Conservation (phyloP, 177 flowering plant species). For the Tripterygium wilfordii region DNA sequence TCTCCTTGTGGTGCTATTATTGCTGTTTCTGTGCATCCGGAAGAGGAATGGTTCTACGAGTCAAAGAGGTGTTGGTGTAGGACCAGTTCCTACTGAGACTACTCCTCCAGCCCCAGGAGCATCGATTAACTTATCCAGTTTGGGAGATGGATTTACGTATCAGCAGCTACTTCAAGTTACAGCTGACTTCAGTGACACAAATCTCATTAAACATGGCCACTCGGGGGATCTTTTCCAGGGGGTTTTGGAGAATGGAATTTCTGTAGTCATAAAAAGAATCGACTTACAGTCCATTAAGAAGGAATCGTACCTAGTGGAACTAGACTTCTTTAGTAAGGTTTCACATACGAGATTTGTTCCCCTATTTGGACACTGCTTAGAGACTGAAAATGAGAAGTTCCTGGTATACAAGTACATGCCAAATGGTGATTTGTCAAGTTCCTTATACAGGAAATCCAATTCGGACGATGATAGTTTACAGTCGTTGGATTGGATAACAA, state of each 20-base stretch:
- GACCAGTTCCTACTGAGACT: constrained; percentile 44
- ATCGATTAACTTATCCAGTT: constrained; percentile 47
- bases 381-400: constrained; percentile 76
- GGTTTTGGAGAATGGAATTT: constrained; percentile 58
- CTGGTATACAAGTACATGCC: constrained; percentile 89
- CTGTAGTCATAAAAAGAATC: constrained; percentile 67
- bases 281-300: constrained; percentile 42
- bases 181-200: constrained; percentile 57
- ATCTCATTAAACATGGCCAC: constrained; percentile 85
- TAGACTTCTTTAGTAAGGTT: constrained; percentile 67
- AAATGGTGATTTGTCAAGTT: constrained; percentile 78
- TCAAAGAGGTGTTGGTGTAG: constrained; percentile 50
- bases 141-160: constrained; percentile 74
- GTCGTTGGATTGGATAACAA: constrained; percentile 98
- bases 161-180: constrained; percentile 78
- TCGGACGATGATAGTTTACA: constrained; percentile 62
- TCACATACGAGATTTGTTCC: constrained; percentile 83
- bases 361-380: constrained; percentile 83
- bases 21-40: constrained; percentile 36
- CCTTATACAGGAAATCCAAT: constrained; percentile 57
- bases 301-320: constrained; percentile 61
- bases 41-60: constrained; percentile 25
- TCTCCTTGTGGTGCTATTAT: constrained; percentile 29
- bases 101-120: constrained; percentile 37
- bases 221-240: constrained; percentile 87